phyloP scores from a whole-genome alignment of 2,329 filamentous ascomycete genomes.

The Colletotrichum camelliae region DNA sequence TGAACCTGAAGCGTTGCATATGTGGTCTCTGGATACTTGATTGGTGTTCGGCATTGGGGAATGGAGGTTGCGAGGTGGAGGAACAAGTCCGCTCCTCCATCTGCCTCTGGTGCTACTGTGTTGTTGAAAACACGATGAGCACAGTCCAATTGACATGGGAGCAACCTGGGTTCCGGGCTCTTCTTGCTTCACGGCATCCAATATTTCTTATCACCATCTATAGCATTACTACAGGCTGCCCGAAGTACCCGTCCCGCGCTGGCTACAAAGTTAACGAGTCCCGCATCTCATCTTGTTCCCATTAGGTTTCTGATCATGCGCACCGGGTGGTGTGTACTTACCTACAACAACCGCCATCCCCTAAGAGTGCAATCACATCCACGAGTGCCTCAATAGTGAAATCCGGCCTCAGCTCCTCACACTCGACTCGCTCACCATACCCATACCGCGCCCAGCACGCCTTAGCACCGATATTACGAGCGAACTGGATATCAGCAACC shows the following conservation, averaged over 20 bases:
- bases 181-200: too few species aligned
- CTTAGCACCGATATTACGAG: constrained; percentile 17
- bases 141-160: too few species aligned
- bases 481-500: constrained; percentile 19
- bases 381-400: not conserved
- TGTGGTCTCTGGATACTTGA: accelerated
- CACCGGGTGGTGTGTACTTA: not conserved
- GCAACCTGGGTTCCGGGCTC: accelerated
- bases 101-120: too few species aligned
- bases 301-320: too few species aligned
- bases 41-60: too few species aligned
- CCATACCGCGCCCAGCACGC: constrained; percentile 20
- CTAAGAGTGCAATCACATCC: not conserved
- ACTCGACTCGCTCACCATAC: not conserved
- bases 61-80: accelerated
- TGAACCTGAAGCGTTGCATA: too few species aligned
- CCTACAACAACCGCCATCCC: not conserved
- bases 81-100: accelerated
- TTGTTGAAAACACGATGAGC: too few species aligned
- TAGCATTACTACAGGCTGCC: too few species aligned
- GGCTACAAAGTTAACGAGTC: too few species aligned
- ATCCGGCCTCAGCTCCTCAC: not conserved
- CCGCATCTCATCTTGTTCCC: too few species aligned
- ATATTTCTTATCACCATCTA: too few species aligned
- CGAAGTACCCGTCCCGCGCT: too few species aligned